Conservation (phyloP, 257 asterid genomes). For the Gynochthodes officinalis region DNA sequence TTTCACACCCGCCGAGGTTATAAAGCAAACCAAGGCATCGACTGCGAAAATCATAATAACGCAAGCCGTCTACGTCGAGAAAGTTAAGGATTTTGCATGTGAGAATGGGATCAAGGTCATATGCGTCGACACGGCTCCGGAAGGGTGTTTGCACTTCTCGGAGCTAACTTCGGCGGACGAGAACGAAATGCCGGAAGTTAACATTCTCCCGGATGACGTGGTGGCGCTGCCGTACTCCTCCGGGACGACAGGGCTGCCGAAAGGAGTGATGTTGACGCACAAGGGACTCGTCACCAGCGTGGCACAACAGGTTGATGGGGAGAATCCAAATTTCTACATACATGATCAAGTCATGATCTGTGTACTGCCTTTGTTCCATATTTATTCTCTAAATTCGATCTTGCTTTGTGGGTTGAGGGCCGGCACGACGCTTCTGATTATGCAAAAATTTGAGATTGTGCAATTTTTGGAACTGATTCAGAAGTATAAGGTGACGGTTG, state of each 20-base stretch:
- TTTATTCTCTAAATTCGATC: constrained; percentile 71
- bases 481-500: constrained; percentile 69
- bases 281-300: constrained; percentile 79
- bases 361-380: constrained; percentile 75
- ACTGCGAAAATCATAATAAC: constrained; percentile 57
- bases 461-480: constrained; percentile 67
- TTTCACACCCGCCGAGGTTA: constrained; percentile 66
- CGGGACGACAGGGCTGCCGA: constrained; percentile 93
- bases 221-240: constrained; percentile 95
- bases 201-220: constrained; percentile 60
- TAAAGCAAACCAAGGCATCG: constrained; percentile 74
- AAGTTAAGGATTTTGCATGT: constrained; percentile 45
- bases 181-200: constrained; percentile 49
- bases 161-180: constrained; percentile 48
- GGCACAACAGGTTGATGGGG: constrained; percentile 94
- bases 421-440: constrained; percentile 75
- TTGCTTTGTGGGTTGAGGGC: constrained; percentile 83
- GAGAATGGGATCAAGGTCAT: constrained; percentile 42
- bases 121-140: constrained; percentile 44
- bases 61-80: constrained; percentile 42
- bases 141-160: constrained; percentile 52
- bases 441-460: constrained; percentile 76
- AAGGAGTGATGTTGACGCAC: constrained; percentile 96
- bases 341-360: constrained; percentile 83
- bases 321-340: constrained; percentile 78